Evolutionary conservation across 306 rosid genomes (phyloP), one percentile per base, ranked within the genome.

Genomic region (Senna tora): DNA sequence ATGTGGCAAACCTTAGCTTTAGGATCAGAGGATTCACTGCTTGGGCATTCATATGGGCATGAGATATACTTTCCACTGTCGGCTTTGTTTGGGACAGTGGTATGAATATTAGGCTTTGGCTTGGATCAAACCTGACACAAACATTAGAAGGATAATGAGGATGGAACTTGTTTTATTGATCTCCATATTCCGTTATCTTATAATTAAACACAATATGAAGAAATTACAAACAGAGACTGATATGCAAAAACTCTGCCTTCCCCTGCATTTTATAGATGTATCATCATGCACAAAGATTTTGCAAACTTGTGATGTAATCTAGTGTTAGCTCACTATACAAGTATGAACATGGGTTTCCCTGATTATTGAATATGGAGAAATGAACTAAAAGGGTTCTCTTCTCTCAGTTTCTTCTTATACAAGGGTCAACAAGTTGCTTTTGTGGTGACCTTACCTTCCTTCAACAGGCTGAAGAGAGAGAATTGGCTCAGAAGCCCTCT

Each of bases 1-100:
- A 79, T 50, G 3, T 32, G 25, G 74, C 82, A 81, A 76, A 82
- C 71, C 72, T 85, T 85, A 30, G 89, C 86, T 4, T 76, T 69
- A 0, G 79, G 84, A 60, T 82, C 71, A 11, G 30, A 30, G 4
- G 89, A 77, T 39, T 52, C 65, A 41, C 71, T 79, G 60, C 53
- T 67, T 9, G 66, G 79, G 46, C 71, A 79, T 33, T 73, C 79
- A 9, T 42, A 13, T 2, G 83, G 83, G 42, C 83, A 79, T 11
- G 0, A 13, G 28, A 73, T 79, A 54, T 67, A 14, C 28, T 21
- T 15, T 33, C 75, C 79, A 21, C 54, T 6, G 67, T 49, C 72
- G 56, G 1, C 46, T 67, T 12, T 67, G 67, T 52, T 11, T 1
- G 22, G 58, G 16, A 42, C 83, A 79, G 25, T 67, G 11, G 7